Base-by-base conservation (phyloP, 1,139 yeast genomes). In the Kodamaea arcana region DNA sequence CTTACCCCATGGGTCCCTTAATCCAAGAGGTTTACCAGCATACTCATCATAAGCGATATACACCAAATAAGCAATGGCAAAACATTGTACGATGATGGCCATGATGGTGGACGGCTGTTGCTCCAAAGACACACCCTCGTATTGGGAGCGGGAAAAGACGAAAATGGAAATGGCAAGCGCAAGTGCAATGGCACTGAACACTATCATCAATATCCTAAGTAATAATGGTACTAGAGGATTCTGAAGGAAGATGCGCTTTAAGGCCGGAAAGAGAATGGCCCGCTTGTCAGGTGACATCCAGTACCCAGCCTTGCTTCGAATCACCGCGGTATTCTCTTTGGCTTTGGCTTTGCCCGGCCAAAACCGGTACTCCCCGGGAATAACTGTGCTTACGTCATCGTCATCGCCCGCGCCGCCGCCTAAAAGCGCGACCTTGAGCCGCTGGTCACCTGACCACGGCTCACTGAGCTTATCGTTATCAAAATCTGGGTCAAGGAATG, bases 11-110 rank as follows among this genome's bases (percentile, higher is more conserved):
- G 96, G 94, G 44, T 85, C 79, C 44, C 97, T 72, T 33, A 90
- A 68, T 0, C 97, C 98, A 34, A 92, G 60, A 0, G 97, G 98
- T 54, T 86, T 83, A 15, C 97, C 94, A 16, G 82, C 74, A 57
- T 86, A 90, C 57, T 92, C 98, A 58, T 92, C 97, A 49, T 80
- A 81, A 2, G 95, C 80, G 55, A 90, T 86, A 58, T 85, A 88
- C 9, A 80, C 63, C 39, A 88, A 72, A 53, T 92, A 92, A 0
- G 78, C 75, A 26, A 87, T 63, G 2, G 95, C 96, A 45, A 80
- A 68, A 23, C 88, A 67, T 55, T 88, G 92, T 7, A 90, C 95
- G 32, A 79, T 79, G 2, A 90, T 73, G 1, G 97, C 94, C 95
- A 92, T 87, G 34, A 88, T 79, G 0, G 97, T 86, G 48, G 95